Percentiles rank a stretch among this genome's conserved stretches.
phyloP scores from a whole-genome alignment of 2,329 filamentous ascomycete genomes.

The Bisporella sp. region DNA sequence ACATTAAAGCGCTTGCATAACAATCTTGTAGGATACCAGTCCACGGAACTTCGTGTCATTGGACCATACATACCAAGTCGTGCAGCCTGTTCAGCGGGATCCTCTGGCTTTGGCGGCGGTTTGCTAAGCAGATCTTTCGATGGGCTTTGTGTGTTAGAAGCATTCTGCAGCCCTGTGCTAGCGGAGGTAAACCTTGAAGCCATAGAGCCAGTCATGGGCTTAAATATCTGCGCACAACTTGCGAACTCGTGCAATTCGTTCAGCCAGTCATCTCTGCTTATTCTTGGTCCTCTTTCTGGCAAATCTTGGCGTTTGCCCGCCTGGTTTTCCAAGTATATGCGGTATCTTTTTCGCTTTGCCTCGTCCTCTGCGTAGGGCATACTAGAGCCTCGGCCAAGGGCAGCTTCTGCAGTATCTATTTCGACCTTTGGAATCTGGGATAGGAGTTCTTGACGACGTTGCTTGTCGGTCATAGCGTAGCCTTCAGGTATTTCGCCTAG shows the following conservation, averaged over 20 bases:
- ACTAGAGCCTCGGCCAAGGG: constrained; percentile 55
- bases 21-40: constrained; percentile 75
- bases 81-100: constrained; percentile 81
- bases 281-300: constrained; percentile 39
- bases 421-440: constrained; percentile 58
- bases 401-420: constrained; percentile 59
- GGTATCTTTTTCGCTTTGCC: constrained; percentile 72
- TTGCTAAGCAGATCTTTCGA: constrained; percentile 38
- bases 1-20: constrained; percentile 95
- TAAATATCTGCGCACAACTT: constrained; percentile 73
- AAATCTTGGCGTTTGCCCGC: constrained; percentile 54
- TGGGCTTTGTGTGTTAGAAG: constrained; percentile 31
- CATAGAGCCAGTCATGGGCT: constrained; percentile 87
- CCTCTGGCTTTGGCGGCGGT: constrained; percentile 50
- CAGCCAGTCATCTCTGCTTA: constrained; percentile 65
- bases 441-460: constrained; percentile 51
- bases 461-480: constrained; percentile 54
- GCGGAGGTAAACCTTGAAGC: constrained; percentile 84
- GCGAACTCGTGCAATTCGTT: constrained; percentile 72
- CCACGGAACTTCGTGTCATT: constrained; percentile 65
- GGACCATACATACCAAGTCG: constrained; percentile 87
- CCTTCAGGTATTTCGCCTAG: constrained; percentile 65
- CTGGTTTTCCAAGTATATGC: constrained; percentile 70
- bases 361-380: constrained; percentile 83
- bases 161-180: constrained; percentile 37